Evolutionary conservation across 495 filamentous ascomycete genomes (phyloP).

Genomic region (Tuber microsphaerosporum): DNA sequence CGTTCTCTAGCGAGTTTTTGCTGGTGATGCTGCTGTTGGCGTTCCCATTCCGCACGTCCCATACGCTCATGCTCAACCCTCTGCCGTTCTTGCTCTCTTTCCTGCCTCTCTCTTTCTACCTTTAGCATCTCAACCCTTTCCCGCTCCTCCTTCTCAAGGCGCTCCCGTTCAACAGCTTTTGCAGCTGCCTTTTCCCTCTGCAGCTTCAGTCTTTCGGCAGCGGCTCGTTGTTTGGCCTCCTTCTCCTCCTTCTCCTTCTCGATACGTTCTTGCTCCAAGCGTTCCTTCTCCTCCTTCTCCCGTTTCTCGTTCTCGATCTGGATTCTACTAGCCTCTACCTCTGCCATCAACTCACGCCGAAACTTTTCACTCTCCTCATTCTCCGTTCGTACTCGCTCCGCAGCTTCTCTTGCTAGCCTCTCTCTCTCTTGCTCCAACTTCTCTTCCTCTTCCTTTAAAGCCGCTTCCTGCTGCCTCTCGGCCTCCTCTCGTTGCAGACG

Average conservation of each 20-base stretch:
- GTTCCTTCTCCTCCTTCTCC: conserved; percentile 29
- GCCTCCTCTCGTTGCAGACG: conserved; percentile 29
- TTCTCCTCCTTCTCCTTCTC: conserved; percentile 32
- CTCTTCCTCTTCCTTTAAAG: conserved; percentile 22
- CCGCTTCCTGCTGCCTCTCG: conserved; percentile 18
- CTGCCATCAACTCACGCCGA: conserved; percentile 35
- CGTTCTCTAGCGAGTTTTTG: conserved; percentile 48
- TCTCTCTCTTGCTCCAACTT: conserved; percentile 25
- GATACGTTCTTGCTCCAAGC: conserved; percentile 17
- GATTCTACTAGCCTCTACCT: conserved; percentile 35
- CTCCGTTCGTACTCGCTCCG: conserved; percentile 33
- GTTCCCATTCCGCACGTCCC: conserved; percentile 36
- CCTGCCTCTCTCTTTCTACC: conserved; percentile 17
- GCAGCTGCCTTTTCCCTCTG: conserved; percentile 29
- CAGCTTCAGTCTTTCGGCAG: conserved; percentile 29
- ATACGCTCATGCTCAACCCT: conserved; percentile 48
- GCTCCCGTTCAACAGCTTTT: conserved; percentile 29
- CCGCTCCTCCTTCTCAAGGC: conserved; percentile 28
- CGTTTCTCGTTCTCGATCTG: conserved; percentile 32
- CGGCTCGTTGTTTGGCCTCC: conserved; percentile 31
- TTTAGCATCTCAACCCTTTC: conserved; percentile 26
- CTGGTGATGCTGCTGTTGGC: conserved; percentile 13
- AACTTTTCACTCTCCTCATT: conserved; percentile 40
- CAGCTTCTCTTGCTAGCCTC: conserved; percentile 27
- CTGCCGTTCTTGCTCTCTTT: conserved; percentile 37